These are phyloP conservation scores for Dipteronia dyeriana DNA, from an alignment of 345 rosid genomes.

Conservation along the genomic window DNA sequence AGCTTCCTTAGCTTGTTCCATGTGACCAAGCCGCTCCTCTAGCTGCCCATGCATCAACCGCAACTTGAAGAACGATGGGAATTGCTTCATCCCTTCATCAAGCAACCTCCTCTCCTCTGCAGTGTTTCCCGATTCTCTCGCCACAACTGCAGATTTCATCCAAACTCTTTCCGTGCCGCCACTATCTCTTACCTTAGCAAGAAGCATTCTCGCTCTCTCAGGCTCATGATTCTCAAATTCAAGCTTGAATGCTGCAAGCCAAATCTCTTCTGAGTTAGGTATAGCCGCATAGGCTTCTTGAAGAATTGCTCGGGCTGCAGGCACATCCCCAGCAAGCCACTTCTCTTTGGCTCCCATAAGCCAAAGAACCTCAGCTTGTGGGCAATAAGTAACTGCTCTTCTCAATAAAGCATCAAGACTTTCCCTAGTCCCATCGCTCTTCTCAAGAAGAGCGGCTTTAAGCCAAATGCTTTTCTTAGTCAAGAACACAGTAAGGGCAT, in stretches of 20 bases:
- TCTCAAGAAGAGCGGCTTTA: slow-evolving; percentile 94
- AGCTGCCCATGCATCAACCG: slow-evolving; percentile 99
- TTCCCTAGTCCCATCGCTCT: slow-evolving; percentile 90
- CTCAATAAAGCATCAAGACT: slow-evolving; percentile 84
- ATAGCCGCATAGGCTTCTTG: slow-evolving; percentile 95
- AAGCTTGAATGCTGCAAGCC: slow-evolving; percentile 97
- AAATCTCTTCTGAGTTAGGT: slow-evolving; percentile 88
- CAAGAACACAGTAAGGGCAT: slow-evolving; percentile 80
- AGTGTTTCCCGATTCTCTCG: slow-evolving; percentile 77
- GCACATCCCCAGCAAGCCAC: slow-evolving; percentile 98
- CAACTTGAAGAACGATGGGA: slow-evolving; percentile 81
- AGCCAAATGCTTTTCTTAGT: slow-evolving; percentile 97
- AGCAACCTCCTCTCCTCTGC: slow-evolving; percentile 82
- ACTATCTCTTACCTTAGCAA: slow-evolving; percentile 89
- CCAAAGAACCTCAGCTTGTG: slow-evolving; percentile 97
- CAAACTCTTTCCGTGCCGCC: slow-evolving; percentile 97
- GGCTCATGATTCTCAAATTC: slow-evolving; percentile 97
- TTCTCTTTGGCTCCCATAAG: slow-evolving; percentile 98
- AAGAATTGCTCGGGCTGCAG: slow-evolving; percentile 87
- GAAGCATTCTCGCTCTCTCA: slow-evolving; percentile 92
- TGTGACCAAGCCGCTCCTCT: slow-evolving; percentile 65
- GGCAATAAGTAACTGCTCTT: slow-evolving; percentile 81
- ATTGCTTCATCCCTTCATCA: slow-evolving; percentile 76
- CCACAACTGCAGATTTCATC: slow-evolving; percentile 98
- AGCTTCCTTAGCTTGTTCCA: slow-evolving; percentile 66